Base-by-base conservation (phyloP, 257 asterid genomes). In the Petunia secreta region DNA sequence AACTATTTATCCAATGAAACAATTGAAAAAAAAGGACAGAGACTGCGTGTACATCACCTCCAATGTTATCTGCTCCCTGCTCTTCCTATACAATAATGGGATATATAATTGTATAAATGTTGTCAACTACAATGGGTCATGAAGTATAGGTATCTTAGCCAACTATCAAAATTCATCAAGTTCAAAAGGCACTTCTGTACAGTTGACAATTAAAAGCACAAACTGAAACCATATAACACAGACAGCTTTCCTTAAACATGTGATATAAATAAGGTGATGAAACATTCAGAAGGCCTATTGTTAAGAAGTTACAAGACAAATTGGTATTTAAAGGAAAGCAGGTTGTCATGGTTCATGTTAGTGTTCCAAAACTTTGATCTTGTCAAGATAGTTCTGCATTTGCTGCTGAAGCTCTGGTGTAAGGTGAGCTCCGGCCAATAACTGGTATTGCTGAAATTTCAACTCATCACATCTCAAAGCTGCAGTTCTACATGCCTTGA, bases 361-460 rank as follows among this genome's bases (percentile, higher is more conserved):
- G 83, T 90, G 94, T 83, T 92, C 98, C 90, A 95, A 86, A 75
- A 68, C 43, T 85, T 87, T 91, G 87, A 95, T 90, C 92, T 92
- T 93, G 82, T 86, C 96, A 37, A 93, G 86, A 83, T 86, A 87
- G 81, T 90, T 91, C 78, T 83, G 91, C 98, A 95, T 92, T 58
- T 84, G 94, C 66, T 85, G 94, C 54, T 85, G 82, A 62, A 83
- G 63, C 73, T 85, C 87, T 3, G 86, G 84, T 2, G 92, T 83
- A 36, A 90, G 75, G 55, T 86, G 85, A 57, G 83, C 90, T 64
- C 91, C 97, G 5, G 88, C 87, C 36, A 50, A 82, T 81, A 86
- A 80, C 83, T 93, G 91, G 91, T 87, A 90, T 38, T 90, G 97
- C 80, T 93, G 94, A 46, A 90, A 92, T 86, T 93, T 95, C 88